These are phyloP conservation scores for Conticribra guillardii DNA, from an alignment of 108 stramenopile genomes.

Conservation along the genomic window DNA sequence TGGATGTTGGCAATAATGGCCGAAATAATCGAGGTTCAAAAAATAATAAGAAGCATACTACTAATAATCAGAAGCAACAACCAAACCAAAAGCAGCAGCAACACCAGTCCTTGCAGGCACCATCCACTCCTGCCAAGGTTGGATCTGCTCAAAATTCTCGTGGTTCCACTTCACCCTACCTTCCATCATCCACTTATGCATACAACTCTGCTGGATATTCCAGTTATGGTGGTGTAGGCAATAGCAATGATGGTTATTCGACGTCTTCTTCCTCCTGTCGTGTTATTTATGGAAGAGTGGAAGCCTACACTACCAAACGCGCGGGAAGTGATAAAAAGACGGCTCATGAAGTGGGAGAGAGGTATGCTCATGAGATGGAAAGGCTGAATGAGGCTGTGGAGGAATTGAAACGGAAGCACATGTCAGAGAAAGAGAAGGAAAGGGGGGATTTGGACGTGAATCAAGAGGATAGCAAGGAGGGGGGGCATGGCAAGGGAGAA, in stretches of 20 bases:
- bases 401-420: constrained; percentile 32
- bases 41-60: too few species aligned
- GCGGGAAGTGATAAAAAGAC: constrained; percentile 86
- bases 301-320: constrained; percentile 88
- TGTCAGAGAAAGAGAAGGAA: constrained; percentile 11
- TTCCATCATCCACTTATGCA: constrained; percentile 16
- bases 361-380: constrained; percentile 72
- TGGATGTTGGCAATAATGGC: neutral
- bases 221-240: constrained; percentile 22
- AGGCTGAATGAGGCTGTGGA: constrained; percentile 48
- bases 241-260: neutral
- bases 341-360: constrained; percentile 75
- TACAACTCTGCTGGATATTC: constrained; percentile 45
- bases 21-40: neutral
- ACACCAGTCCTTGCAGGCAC: neutral
- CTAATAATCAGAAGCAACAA: too few species aligned
- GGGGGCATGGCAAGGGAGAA: neutral
- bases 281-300: constrained; percentile 82
- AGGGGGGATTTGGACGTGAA: neutral
- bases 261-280: constrained; percentile 54
- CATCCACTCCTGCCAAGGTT: constrained; percentile 4
- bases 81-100: constrained; percentile 13
- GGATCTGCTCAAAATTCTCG: neutral
- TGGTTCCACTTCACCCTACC: constrained; percentile 14
- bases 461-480: neutral